Percentiles rank a stretch among this genome's conserved stretches.
Conservation (phyloP, 176 grass and related monocot species). For the Luzula sylvatica region DNA sequence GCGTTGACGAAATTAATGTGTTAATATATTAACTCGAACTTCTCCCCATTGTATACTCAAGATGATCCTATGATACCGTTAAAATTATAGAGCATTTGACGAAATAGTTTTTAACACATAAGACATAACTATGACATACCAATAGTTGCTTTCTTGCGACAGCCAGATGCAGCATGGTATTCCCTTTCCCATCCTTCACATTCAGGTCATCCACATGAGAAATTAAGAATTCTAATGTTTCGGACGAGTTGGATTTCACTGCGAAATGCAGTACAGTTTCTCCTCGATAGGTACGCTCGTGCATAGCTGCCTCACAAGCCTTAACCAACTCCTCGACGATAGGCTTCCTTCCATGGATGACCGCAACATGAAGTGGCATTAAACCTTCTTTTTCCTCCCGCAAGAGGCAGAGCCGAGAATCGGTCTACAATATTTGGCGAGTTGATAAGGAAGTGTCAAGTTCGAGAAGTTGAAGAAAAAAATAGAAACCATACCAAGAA, state of each 20-base stretch:
- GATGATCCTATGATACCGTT: no score
- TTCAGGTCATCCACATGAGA: not conserved
- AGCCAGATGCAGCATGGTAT: slow-evolving; percentile 10
- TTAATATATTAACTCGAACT: no score
- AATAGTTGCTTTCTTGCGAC: not conserved
- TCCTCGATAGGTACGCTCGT: not conserved
- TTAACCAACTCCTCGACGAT: not conserved
- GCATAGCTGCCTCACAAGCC: not conserved
- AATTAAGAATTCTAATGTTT: not conserved
- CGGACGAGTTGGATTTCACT: slow-evolving; percentile 4
- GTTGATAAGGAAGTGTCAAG: no score
- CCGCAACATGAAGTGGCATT: slow-evolving; percentile 4
- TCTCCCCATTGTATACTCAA: no score
- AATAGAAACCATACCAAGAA: slow-evolving; percentile 4
- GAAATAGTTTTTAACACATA: no score
- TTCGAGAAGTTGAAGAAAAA: not conserved
- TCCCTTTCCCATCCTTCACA: not conserved
- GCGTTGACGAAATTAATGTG: no score
- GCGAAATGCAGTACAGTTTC: slow-evolving; percentile 7
- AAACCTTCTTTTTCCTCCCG: not conserved
- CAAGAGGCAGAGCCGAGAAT: not conserved
- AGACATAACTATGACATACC: no score
- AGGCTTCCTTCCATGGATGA: not conserved
- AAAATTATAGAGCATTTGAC: no score
- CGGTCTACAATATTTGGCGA: not conserved